Evolutionary conservation across 2,329 filamentous ascomycete species (phyloP).

Genomic region (Penicillium crustosum): DNA sequence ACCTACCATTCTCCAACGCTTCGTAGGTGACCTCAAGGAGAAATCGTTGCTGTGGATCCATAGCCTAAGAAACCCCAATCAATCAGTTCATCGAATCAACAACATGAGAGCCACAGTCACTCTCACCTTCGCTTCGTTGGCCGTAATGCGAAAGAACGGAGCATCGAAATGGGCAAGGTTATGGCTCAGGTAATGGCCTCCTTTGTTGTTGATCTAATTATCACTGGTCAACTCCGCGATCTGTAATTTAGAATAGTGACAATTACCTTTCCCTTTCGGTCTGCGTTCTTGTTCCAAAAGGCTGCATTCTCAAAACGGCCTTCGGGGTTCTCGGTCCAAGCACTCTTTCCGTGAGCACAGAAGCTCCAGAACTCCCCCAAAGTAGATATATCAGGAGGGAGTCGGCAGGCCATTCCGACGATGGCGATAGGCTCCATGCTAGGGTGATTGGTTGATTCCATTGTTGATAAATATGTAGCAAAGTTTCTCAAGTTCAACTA

Average conservation of each 20-base stretch:
- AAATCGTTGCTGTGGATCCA: neutral
- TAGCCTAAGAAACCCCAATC: neutral
- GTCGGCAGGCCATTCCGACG: neutral
- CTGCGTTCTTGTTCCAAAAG: neutral
- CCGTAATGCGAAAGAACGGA: neutral
- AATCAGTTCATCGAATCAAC: neutral
- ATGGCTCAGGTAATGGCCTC: neutral
- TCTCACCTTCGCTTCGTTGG: neutral
- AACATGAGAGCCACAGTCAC: neutral
- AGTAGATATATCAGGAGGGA: neutral
- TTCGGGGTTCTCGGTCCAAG: neutral
- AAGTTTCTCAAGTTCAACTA: neutral
- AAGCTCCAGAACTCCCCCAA: neutral
- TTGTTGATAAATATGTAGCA: neutral
- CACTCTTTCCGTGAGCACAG: neutral
- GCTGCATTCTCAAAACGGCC: neutral
- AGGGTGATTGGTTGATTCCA: neutral
- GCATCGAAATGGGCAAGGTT: neutral
- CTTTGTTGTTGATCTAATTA: neutral
- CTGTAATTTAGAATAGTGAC: neutral
- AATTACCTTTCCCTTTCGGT: neutral
- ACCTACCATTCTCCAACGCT: slow-evolving; percentile 38
- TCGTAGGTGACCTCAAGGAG: slow-evolving; percentile 31
- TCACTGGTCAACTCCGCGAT: neutral
- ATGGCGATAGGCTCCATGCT: neutral